Evolutionary conservation across 2,329 filamentous ascomycete genomes (phyloP), one percentile per base, ranked within the genome.

Genomic region (Alternaria solani): DNA sequence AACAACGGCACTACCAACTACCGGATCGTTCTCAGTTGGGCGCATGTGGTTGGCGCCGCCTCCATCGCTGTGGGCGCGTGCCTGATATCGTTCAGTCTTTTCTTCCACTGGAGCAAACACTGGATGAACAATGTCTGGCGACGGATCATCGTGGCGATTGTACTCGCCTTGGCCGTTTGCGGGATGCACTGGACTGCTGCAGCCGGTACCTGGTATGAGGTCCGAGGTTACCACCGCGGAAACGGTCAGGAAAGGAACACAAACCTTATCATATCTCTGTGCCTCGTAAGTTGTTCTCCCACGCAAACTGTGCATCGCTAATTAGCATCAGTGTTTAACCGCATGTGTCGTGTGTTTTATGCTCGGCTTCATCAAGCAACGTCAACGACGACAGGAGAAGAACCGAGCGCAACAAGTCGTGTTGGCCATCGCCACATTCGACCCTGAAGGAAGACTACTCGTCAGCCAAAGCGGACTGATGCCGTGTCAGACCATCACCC

Each of bases 161-260:
- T 93, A 18, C 83, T 96, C 41, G 90, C 91, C 8, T 83, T 86
- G 16, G 91, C 90, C 41, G 91, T 95, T 2, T 93, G 89, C 9
- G 91, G 91, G 1, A 95, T 96, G 92, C 92, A 96, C 79, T 96
- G 92, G 90, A 90, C 90, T 57, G 92, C 90, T 32, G 85, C 89
- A 4, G 84, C 87, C 11, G 91, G 91, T 16, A 95, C 91, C 4
- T 75, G 78, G 8, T 95, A 94, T 75, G 83, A 83, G 43, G 77
- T 92, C 16, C 61, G 52, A 77, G 84, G 64, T 74, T 82, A 44
- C 75, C 84, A 52, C 80, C 81, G 49, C 65, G 80, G 32, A 67
- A 64, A 34, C 60, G 74, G 14, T 75, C 71, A 42, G 79, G 80
- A 48, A 75, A 81, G 88, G 51, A 88, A 88, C 55, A 85, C 86